phyloP scores from a whole-genome alignment of 139 green algal genomes.

The Chlorella sorokiniana region DNA sequence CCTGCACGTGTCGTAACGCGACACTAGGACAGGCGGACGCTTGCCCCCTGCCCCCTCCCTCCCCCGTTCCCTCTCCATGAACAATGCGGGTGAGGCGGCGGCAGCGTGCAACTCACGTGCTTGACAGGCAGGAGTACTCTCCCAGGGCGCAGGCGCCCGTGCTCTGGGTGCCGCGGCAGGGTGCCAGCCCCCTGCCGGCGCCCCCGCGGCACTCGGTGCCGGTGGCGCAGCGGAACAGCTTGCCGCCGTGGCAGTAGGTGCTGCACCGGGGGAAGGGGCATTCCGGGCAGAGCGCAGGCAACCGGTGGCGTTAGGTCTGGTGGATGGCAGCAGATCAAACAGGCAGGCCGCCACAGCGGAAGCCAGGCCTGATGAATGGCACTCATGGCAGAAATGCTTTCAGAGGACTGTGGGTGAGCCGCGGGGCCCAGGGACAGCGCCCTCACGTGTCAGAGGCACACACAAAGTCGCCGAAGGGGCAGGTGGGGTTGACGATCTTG shows the following conservation, averaged over 20 bases:
- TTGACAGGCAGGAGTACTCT: background rate
- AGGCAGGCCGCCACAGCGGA: too few species aligned
- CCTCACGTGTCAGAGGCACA: background rate
- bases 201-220: background rate
- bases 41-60: too few species aligned
- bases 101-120: background rate
- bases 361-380: too few species aligned
- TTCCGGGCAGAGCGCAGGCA: background rate
- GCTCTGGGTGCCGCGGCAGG: background rate
- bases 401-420: too few species aligned
- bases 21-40: too few species aligned
- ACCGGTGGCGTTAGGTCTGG: background rate
- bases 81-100: background rate
- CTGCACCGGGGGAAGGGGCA: background rate
- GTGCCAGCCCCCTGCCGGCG: background rate
- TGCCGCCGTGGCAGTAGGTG: constrained; percentile 1
- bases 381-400: too few species aligned
- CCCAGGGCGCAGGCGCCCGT: background rate
- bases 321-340: too few species aligned
- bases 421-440: background rate
- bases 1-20: too few species aligned
- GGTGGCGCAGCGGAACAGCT: background rate
- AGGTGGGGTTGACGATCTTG: background rate
- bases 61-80: too few species aligned
- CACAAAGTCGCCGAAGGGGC: constrained; percentile 12